These are phyloP conservation scores for Hebeloma cylindrosporum DNA, from an alignment of 768 basidiomycete genomes.

Conservation along the genomic window DNA sequence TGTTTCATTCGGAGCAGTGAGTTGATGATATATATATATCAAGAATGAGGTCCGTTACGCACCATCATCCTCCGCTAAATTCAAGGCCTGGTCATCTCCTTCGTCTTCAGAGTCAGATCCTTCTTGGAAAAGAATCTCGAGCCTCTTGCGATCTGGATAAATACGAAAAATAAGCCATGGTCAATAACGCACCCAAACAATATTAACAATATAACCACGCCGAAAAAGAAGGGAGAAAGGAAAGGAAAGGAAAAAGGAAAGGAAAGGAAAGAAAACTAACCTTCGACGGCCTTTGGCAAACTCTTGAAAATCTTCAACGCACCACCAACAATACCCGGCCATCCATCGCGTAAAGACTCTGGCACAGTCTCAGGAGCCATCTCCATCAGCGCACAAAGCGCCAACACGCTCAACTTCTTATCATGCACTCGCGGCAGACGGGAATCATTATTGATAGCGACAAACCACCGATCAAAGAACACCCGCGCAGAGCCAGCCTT, in stretches of 20 bases:
- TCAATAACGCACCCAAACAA: slow-evolving; percentile 20
- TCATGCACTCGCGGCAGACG: slow-evolving; percentile 85
- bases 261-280: slow-evolving; percentile 33
- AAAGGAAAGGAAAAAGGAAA: slow-evolving; percentile 4
- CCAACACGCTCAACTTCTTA: slow-evolving; percentile 79
- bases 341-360: slow-evolving; percentile 60
- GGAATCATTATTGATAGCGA: slow-evolving; percentile 57
- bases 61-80: slow-evolving; percentile 71
- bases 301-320: slow-evolving; percentile 74
- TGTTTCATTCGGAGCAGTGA: slow-evolving; percentile 26
- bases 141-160: slow-evolving; percentile 55
- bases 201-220: background rate
- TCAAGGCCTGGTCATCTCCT: slow-evolving; percentile 54
- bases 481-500: slow-evolving; percentile 58
- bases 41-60: slow-evolving; percentile 16
- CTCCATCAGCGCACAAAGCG: slow-evolving; percentile 77
- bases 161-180: slow-evolving; percentile 6
- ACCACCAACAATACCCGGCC: slow-evolving; percentile 73
- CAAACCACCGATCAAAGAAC: slow-evolving; percentile 90
- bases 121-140: slow-evolving; percentile 49
- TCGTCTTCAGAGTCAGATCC: slow-evolving; percentile 46
- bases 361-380: slow-evolving; percentile 59
- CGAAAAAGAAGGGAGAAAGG: background rate
- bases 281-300: slow-evolving; percentile 72
- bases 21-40: background rate